Conservation (phyloP, 2,329 filamentous ascomycete genomes). For the Penicillium sp. region DNA sequence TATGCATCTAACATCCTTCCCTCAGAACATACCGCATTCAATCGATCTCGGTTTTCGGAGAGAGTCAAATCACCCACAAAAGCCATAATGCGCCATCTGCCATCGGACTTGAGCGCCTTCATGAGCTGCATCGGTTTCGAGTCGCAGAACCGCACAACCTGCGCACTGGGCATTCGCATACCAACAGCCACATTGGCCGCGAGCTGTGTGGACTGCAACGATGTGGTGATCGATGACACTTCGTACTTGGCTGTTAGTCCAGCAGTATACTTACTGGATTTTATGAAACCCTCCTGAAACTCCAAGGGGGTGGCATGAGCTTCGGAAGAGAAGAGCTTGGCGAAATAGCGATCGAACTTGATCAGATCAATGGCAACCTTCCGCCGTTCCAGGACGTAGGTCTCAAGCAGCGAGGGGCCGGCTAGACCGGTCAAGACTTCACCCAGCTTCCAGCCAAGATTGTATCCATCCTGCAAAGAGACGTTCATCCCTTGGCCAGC, state of each 20-base stretch:
- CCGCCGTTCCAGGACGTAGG: slow-evolving; percentile 54
- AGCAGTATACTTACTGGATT: slow-evolving; percentile 59
- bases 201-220: slow-evolving; percentile 32
- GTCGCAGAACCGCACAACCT: slow-evolving; percentile 60
- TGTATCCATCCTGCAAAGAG: slow-evolving; percentile 58
- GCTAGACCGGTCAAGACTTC: slow-evolving; percentile 49
- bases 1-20: too few species aligned
- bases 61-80: slow-evolving; percentile 47
- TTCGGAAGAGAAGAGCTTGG: slow-evolving; percentile 53
- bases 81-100: slow-evolving; percentile 52
- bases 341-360: slow-evolving; percentile 57
- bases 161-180: slow-evolving; percentile 53
- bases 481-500: slow-evolving; percentile 61
- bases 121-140: slow-evolving; percentile 56
- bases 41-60: slow-evolving; percentile 23
- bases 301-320: slow-evolving; percentile 45
- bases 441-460: slow-evolving; percentile 60
- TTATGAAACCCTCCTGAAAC: slow-evolving; percentile 58
- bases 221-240: slow-evolving; percentile 48
- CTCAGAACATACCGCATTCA: slow-evolving; percentile 43
- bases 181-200: slow-evolving; percentile 44
- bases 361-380: slow-evolving; percentile 58
- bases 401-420: slow-evolving; percentile 46
- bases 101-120: slow-evolving; percentile 51
- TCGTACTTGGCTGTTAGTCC: slow-evolving; percentile 58